These are phyloP conservation scores for Mrakia hoshinonis DNA, from an alignment of 768 basidiomycete species.

Conservation along the genomic window DNA sequence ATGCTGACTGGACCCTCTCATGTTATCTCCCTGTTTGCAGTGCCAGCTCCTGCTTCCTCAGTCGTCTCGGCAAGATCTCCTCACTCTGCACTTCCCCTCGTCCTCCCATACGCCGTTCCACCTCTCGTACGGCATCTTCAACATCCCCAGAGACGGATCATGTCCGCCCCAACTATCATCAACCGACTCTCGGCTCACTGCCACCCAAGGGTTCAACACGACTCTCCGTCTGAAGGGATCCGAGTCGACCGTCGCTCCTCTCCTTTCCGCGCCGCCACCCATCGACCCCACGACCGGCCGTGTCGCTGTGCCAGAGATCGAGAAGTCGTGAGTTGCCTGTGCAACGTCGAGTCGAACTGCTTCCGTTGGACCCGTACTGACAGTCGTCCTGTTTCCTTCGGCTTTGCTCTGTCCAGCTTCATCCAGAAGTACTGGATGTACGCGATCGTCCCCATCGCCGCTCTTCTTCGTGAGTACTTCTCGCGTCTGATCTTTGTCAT, in stretches of 20 bases:
- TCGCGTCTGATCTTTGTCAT: background rate
- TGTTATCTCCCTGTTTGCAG: background rate
- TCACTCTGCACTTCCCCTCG: slow-evolving; percentile 15
- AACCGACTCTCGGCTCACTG: background rate
- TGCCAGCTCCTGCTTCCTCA: slow-evolving; percentile 15
- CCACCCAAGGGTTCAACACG: slow-evolving; percentile 18
- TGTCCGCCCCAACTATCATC: background rate
- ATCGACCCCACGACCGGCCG: slow-evolving; percentile 6
- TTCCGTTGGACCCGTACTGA: background rate
- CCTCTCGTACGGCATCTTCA: slow-evolving; percentile 14
- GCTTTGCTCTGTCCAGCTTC: background rate
- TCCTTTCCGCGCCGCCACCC: slow-evolving; percentile 3
- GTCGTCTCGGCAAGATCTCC: background rate
- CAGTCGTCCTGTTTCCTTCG: background rate
- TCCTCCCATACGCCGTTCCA: slow-evolving; percentile 8
- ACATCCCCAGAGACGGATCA: slow-evolving; percentile 17
- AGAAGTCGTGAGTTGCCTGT: background rate
- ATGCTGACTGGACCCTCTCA: too few species aligned
- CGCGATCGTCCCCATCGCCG: slow-evolving; percentile 7
- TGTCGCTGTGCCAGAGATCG: slow-evolving; percentile 1
- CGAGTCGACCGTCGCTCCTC: background rate
- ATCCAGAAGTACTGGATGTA: slow-evolving; percentile 23
- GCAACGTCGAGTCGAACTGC: background rate
- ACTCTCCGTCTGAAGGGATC: background rate
- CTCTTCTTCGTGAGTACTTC: background rate